These are phyloP conservation scores for Phytopythium vexans DNA, from an alignment of 352 stramenopile species.

Conservation along the genomic window DNA sequence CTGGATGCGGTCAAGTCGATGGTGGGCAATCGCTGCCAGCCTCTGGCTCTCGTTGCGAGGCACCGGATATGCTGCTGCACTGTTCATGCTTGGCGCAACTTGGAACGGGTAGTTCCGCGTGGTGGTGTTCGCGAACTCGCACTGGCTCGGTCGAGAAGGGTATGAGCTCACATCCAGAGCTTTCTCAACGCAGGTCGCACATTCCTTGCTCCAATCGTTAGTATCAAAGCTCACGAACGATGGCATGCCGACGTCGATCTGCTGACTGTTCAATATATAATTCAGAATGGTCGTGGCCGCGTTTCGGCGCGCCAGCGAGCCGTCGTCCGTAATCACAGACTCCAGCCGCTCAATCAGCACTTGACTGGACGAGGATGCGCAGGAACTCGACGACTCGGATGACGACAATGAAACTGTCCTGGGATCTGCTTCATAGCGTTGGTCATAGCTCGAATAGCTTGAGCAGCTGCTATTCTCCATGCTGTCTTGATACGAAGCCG, in stretches of 20 bases:
- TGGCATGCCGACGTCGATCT: background rate
- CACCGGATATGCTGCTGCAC: constrained; percentile 15
- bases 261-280: background rate
- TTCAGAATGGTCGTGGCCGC: constrained; percentile 1
- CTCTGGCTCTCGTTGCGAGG: constrained; percentile 20
- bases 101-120: constrained; percentile 23
- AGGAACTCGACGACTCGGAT: no score
- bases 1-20: constrained; percentile 14
- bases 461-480: no score
- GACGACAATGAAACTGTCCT: no score
- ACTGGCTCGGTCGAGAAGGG: constrained; percentile 11
- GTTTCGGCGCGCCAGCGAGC: background rate
- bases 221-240: background rate
- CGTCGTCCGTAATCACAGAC: background rate
- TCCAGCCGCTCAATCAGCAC: background rate
- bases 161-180: constrained; percentile 16
- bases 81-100: background rate
- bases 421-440: no score
- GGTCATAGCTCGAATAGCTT: no score
- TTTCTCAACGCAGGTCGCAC: background rate
- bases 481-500: no score
- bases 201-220: background rate
- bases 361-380: background rate
- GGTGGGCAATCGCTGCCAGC: constrained; percentile 18
- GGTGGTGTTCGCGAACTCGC: constrained; percentile 20